These are phyloP conservation scores for Metschnikowia picachoensis DNA, from an alignment of 805 yeast species.

Conservation along the genomic window DNA sequence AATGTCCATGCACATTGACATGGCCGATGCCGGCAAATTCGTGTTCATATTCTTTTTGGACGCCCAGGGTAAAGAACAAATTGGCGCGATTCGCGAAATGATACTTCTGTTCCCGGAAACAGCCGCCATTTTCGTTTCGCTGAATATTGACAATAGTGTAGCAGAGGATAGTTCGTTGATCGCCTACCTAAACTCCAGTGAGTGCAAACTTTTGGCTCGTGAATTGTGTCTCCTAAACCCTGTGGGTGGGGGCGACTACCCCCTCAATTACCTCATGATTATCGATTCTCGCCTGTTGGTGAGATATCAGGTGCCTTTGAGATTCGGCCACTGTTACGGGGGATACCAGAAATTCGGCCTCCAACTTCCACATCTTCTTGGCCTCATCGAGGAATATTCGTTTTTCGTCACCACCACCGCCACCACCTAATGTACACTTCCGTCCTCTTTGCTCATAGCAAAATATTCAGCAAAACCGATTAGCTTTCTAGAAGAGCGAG, in stretches of 20 bases:
- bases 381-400: conserved; percentile 13
- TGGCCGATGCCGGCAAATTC: no score
- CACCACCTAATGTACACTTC: neutral
- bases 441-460: no score
- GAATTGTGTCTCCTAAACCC: conserved; percentile 30
- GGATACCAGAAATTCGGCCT: conserved; percentile 24
- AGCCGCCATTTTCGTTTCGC: conserved; percentile 17
- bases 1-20: neutral
- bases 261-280: conserved; percentile 28
- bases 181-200: conserved; percentile 9
- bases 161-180: neutral
- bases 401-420: neutral
- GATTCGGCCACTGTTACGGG: conserved; percentile 14
- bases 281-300: conserved; percentile 16
- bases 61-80: conserved; percentile 31
- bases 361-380: conserved; percentile 7
- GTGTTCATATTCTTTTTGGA: conserved; percentile 26
- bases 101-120: conserved; percentile 6
- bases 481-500: conserved; percentile 31
- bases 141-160: conserved; percentile 8
- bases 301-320: conserved; percentile 19
- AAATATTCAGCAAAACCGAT: neutral
- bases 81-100: conserved; percentile 14
- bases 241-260: conserved; percentile 35
- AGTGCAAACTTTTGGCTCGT: conserved; percentile 22